These are phyloP conservation scores for Ligustrum vulgare DNA, from an alignment of 257 asterid genomes.

Conservation along the genomic window DNA sequence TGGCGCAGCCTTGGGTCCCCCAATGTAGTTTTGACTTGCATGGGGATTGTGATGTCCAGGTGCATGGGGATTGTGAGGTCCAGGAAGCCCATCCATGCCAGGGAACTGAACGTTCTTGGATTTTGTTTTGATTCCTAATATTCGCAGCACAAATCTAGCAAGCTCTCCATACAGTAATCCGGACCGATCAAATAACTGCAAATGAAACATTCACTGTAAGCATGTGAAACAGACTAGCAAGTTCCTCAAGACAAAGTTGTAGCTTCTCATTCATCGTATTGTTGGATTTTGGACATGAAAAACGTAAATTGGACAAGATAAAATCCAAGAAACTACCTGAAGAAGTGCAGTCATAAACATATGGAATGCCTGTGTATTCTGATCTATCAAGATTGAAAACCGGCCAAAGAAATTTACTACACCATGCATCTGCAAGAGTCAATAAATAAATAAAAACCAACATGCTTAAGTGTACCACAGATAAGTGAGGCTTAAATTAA, in stretches of 20 bases:
- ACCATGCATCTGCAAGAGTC: conserved; percentile 80
- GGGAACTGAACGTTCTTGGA: conserved; percentile 60
- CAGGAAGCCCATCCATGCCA: conserved; percentile 58
- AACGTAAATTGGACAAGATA: not conserved
- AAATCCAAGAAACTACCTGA: conserved; percentile 54
- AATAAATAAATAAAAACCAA: not conserved
- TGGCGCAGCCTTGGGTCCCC: conserved; percentile 79
- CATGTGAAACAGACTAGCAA: conserved; percentile 3
- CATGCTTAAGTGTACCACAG: not conserved
- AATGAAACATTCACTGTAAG: not conserved
- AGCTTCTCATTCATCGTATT: not conserved
- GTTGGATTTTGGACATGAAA: not conserved
- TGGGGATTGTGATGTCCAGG: conserved; percentile 13
- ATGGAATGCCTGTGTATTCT: conserved; percentile 95
- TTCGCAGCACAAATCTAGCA: conserved; percentile 88
- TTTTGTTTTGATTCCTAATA: conserved; percentile 71
- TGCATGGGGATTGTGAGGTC: conserved; percentile 42
- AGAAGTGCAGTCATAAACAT: conserved; percentile 88
- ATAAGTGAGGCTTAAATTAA: not conserved
- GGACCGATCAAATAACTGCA: conserved; percentile 89
- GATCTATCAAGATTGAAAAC: conserved; percentile 80
- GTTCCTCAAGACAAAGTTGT: not conserved
- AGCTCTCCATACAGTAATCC: conserved; percentile 94
- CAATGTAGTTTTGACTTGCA: conserved; percentile 51
- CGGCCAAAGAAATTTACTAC: conserved; percentile 89